Evolutionary conservation across 140 eudicot genomes (phyloP), one percentile per base, ranked within the genome.

Genomic region (Stevia rebaudiana): DNA sequence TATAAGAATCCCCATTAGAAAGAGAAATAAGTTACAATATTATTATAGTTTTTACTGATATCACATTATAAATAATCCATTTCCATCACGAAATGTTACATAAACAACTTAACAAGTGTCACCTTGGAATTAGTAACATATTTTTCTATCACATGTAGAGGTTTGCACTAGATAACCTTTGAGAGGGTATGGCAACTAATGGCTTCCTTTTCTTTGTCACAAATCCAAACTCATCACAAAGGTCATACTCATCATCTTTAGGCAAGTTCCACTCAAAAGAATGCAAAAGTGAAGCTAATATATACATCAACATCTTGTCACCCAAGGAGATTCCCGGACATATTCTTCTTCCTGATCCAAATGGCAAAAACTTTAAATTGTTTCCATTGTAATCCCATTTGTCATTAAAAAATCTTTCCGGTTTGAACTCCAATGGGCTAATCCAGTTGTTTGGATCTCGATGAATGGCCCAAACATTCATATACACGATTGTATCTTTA

Each of bases 381-480:
- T 46, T 71, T 24, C 86, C 90, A 25, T 31, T 74, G 48, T 62
- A 80, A 72, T 77, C 87, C 67, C 67, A 57, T 21, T 50, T 64
- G 1, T 37, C 41, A 8, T 69, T 49, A 55, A 84, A 65, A 49
- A 84, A 84, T 31, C 84, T 78, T 54, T 81, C 80, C 0, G 87
- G 91, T 1, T 36, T 67, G 56, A 84, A 84, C 54, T 81, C 80
- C n/a, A 61, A 31, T 0, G 87, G 87, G 33, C 72, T 42, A 12
- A 56, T 47, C 91, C 91, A 84, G n/a, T 71, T 42, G 1, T 68
- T n/a, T 2, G 87, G 82, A 65, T 84, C 91, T 3, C 78, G 54
- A 0, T 84, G 90, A 21, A 81, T 81, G 0, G 84, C 81, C 82
- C 84, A 74, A 15, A 75, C 78, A 13, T 84, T 81, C 5, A 81